phyloP scores from a whole-genome alignment of 148 eudicot genomes.

The Nepenthes mirabilis region DNA sequence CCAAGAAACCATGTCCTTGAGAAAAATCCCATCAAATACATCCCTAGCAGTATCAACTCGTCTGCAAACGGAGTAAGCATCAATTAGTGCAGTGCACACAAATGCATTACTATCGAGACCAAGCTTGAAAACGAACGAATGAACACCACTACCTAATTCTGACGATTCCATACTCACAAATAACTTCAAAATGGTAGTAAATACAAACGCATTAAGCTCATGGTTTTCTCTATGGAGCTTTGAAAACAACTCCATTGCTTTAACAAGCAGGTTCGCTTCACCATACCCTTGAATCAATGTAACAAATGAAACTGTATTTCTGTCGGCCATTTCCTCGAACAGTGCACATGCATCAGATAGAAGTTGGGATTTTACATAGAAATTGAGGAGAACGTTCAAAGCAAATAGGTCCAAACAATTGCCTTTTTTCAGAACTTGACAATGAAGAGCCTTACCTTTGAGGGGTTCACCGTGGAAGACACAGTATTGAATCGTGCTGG shows the following conservation, averaged over 20 bases:
- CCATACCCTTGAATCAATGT: conserved; percentile 55
- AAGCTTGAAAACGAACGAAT: conserved; percentile 46
- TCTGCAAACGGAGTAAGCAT: conserved; percentile 57
- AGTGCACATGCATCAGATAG: conserved; percentile 34
- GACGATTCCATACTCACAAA: conserved; percentile 43
- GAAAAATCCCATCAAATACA: conserved; percentile 47
- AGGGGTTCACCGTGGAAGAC: conserved; percentile 10
- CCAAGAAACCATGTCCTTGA: conserved; percentile 75
- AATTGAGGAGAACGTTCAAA: conserved; percentile 46
- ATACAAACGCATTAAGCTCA: conserved; percentile 68
- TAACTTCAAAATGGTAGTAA: conserved; percentile 64
- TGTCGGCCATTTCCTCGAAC: conserved; percentile 62
- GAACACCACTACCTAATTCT: conserved; percentile 28
- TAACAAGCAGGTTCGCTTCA: conserved; percentile 12
- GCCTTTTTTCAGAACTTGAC: conserved; percentile 48
- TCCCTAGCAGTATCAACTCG: conserved; percentile 35
- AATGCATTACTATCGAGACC: conserved; percentile 52
- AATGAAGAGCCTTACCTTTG: conserved; percentile 41
- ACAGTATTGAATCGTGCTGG: conserved; percentile 43
- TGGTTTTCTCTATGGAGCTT: conserved; percentile 55
- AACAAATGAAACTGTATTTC: conserved; percentile 55
- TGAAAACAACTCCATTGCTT: conserved; percentile 38
- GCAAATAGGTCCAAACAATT: conserved; percentile 57
- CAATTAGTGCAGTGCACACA: conserved; percentile 78
- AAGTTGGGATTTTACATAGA: conserved; percentile 35